Base-by-base conservation (phyloP, 2,329 filamentous ascomycete species). In the Microdochium paspali region DNA sequence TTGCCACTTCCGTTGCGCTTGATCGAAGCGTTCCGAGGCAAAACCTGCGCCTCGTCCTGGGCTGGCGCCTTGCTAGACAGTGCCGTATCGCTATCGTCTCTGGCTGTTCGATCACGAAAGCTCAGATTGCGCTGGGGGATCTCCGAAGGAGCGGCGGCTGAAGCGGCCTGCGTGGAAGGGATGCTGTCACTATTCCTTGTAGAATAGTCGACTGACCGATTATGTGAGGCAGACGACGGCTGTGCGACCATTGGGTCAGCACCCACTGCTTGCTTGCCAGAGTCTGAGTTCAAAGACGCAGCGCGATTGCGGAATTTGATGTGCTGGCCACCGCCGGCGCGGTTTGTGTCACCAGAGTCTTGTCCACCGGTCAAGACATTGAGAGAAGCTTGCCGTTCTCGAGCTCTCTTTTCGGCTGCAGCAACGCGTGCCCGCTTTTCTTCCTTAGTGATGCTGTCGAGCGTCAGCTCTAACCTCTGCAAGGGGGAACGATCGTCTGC, bases 361-460 rank as follows among this genome's bases (percentile, higher is more conserved):
- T 5, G 54, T 53, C 54, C 44, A 4, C 52, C 49, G 47, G 50
- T 46, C 47, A 53, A 52, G 48, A 32, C 58, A 62, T 23, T 67
- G 63, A 31, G 73, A 73, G 12, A 70, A 72, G 55, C 73, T 74
- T 58, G 91, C 83, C 55, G 82, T 79, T 40, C 35, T 40, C 35
- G 35, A 18, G 84, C 78, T 40, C 79, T 77, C 55, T 82, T 75
- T 63, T 96, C 91, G 5, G 89, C 89, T 57, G 91, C 86, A 61
- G 90, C 79, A 4, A 91, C 81, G 44, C 88, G 79, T 9, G 90
- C 89, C 53, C 91, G 79, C 65, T 95, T 94, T 66, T 96, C 90
- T 67, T 96, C 90, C 65, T 96, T 97, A 64, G 87, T 95, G 65
- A 96, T 91, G 67, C 87, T 90, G 65, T 85, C 86, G 59, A 97